Evolutionary conservation across 495 filamentous ascomycete genomes (phyloP), one percentile per base, ranked within the genome.

Genomic region (Hypoxylon crocopeplum): DNA sequence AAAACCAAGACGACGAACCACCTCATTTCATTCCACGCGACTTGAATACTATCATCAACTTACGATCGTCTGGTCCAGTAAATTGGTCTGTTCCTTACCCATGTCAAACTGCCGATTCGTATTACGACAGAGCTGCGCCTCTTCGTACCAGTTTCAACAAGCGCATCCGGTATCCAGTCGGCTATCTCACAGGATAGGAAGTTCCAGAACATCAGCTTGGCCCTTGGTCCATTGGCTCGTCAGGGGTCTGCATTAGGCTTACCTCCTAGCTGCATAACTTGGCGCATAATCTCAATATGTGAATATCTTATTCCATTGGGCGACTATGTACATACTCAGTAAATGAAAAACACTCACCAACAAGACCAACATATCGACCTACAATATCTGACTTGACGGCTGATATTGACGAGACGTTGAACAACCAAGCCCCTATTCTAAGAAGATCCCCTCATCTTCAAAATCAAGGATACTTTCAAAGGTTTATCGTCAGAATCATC

Each of bases 121-220:
- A 62, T 57, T 57, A 62, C 41, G 29, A 52, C 6, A 33, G 21
- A 47, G 37, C 56, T 59, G 59, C 59, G 59, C 59, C 59, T 48
- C 59, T 10, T 57, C 44, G 19, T 47, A 27, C 3, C 8, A 25
- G 59, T 62, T 57, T 62, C 59, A 62, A 62, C 52, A 62, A 40
- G 46, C 59, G 59, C 59, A 15, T 22, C 27, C 16, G 12, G 25
- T 56, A 34, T 48, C 41, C 51, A 62, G 34, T 62, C 25, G 40
- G 15, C 33, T 37, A 30, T 19, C n/a, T 33, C 24, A 7, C 29
- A 42, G 1, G 45, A 17, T 13, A 44, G 2, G 7, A 45, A 19
- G n/a, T 62, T 56, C 51, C 52, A 62, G 34, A 47, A 21, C 16
- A 30, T 34, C 47, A 32, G 19, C 40, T 56, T 49, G 47, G 46